Conservation (phyloP, 495 filamentous ascomycete genomes). For the Podospora tetraspora region DNA sequence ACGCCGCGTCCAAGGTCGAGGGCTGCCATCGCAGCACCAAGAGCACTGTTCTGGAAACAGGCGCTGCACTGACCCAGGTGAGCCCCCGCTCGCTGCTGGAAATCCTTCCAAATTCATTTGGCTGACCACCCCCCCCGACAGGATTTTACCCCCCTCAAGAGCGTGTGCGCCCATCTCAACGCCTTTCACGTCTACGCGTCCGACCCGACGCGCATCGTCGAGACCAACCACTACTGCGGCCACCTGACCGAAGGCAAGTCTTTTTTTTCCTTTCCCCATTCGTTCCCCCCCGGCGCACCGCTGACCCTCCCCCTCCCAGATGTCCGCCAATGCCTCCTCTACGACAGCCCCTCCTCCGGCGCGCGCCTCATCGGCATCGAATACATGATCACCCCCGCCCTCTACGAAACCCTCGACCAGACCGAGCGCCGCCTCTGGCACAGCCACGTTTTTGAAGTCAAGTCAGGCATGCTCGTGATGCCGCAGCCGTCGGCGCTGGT, state of each 20-base stretch:
- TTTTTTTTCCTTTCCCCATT: background rate
- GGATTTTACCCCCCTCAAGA: slow-evolving; percentile 67
- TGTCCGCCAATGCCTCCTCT: slow-evolving; percentile 76
- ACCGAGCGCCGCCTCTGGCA: slow-evolving; percentile 75
- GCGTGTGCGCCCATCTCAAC: slow-evolving; percentile 78
- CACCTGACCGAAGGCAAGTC: slow-evolving; percentile 57
- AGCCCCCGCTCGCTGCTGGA: background rate
- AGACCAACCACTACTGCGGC: slow-evolving; percentile 81
- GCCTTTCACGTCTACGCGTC: slow-evolving; percentile 78
- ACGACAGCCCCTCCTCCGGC: slow-evolving; percentile 59
- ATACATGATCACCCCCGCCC: slow-evolving; percentile 76
- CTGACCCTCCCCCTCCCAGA: slow-evolving; percentile 16
- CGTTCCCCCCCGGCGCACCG: background rate
- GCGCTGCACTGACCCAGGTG: slow-evolving; percentile 54
- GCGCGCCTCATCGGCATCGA: slow-evolving; percentile 81
- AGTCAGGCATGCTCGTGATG: slow-evolving; percentile 82
- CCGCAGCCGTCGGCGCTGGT: slow-evolving; percentile 51
- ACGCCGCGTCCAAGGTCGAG: slow-evolving; percentile 29
- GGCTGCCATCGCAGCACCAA: slow-evolving; percentile 51
- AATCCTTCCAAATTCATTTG: too few relatives aligned
- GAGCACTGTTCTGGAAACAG: slow-evolving; percentile 60
- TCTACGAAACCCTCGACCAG: slow-evolving; percentile 59
- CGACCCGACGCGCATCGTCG: slow-evolving; percentile 61
- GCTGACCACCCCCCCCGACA: slow-evolving; percentile 22
- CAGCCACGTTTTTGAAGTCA: slow-evolving; percentile 80